These are phyloP conservation scores for Talaromyces sp. DNA, from an alignment of 2,329 filamentous ascomycete species.

Conservation along the genomic window DNA sequence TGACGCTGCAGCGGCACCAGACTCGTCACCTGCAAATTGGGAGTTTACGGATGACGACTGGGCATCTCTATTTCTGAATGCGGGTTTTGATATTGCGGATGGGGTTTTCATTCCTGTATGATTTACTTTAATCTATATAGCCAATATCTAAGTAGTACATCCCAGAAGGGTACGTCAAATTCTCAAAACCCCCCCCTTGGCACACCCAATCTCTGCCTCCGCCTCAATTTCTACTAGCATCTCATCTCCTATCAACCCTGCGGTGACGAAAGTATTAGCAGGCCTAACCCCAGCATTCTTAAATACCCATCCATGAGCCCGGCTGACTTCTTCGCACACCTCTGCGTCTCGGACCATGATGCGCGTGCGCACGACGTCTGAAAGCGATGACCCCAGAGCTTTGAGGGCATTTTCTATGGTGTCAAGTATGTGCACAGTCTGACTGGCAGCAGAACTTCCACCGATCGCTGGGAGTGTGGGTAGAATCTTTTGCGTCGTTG, in stretches of 20 bases:
- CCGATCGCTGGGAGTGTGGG: neutral
- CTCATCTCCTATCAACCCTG: slow-evolving; percentile 2
- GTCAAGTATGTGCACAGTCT: neutral
- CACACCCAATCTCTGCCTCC: neutral
- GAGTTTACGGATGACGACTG: neutral
- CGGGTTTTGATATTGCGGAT: neutral
- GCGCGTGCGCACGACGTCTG: neutral
- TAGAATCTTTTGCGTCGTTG: neutral
- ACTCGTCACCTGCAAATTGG: neutral
- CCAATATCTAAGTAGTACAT: neutral
- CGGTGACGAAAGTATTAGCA: neutral
- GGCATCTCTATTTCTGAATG: neutral
- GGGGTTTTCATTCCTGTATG: neutral
- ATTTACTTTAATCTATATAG: neutral
- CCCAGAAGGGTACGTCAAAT: neutral
- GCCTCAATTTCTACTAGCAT: slow-evolving; percentile 6
- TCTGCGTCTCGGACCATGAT: slow-evolving; percentile 2
- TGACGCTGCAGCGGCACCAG: neutral
- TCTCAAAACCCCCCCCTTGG: neutral
- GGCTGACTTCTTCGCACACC: neutral
- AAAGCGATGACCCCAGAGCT: neutral
- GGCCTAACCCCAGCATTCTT: neutral
- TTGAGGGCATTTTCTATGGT: neutral
- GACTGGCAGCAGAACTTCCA: neutral
- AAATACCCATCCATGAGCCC: slow-evolving; percentile 5